Conservation (phyloP, 352 stramenopile species). For the Phytophthora nicotianae region DNA sequence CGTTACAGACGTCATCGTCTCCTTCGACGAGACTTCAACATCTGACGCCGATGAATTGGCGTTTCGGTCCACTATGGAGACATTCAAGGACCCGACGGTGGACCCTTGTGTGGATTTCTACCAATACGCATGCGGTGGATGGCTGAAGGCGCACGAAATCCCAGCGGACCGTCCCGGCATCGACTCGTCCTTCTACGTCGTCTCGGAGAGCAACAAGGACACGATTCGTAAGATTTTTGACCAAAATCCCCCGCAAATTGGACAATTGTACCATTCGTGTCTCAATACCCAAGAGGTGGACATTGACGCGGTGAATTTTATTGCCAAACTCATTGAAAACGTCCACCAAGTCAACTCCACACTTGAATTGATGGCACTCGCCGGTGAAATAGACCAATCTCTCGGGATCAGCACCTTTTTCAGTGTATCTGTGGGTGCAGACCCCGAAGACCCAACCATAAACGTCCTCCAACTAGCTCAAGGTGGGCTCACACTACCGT, state of each 20-base stretch:
- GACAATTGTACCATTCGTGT: conserved; percentile 65
- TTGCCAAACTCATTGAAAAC: conserved; percentile 41
- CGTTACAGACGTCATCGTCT: conserved; percentile 6
- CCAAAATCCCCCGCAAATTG: conserved; percentile 57
- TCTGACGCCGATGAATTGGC: conserved; percentile 24
- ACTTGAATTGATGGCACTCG: conserved; percentile 42
- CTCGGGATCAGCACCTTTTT: conserved; percentile 62
- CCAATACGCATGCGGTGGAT: conserved; percentile 74
- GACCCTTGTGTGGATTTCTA: conserved; percentile 84
- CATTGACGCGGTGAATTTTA: conserved; percentile 37
- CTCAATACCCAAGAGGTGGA: conserved; percentile 50
- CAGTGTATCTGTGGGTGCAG: conserved; percentile 43
- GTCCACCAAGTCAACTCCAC: conserved; percentile 52
- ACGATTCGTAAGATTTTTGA: conserved; percentile 58
- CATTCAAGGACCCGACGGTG: conserved; percentile 53
- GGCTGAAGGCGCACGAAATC: conserved; percentile 62
- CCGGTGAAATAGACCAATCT: conserved; percentile 51
- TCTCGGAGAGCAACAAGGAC: conserved; percentile 56
- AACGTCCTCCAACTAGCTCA: conserved; percentile 60
- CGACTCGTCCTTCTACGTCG: conserved; percentile 62
- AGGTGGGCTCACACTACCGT: conserved; percentile 66
- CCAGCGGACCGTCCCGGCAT: conserved; percentile 48
- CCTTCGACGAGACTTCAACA: conserved; percentile 8
- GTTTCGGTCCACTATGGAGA: conserved; percentile 49
- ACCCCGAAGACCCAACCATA: conserved; percentile 47